phyloP scores from a whole-genome alignment of 2,329 filamentous ascomycete genomes.

The Ceratocystis eucalypticola region DNA sequence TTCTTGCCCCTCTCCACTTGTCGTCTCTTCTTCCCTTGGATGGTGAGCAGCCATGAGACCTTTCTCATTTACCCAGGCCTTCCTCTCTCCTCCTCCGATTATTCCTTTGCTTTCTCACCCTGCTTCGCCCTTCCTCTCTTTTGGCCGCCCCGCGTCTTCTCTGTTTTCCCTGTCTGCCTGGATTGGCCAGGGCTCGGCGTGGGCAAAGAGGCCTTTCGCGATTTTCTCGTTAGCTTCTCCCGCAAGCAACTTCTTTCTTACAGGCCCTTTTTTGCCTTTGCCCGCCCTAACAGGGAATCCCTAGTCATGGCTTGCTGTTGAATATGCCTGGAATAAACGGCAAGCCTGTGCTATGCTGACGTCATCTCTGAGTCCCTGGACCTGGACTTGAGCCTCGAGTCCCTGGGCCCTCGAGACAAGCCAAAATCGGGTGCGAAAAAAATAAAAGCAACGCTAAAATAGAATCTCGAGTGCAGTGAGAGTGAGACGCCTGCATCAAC shows the following conservation, averaged over 20 bases:
- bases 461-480: no score
- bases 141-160: not conserved
- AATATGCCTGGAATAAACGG: not conserved
- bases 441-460: not conserved
- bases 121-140: not conserved
- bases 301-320: not conserved
- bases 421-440: not conserved
- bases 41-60: not conserved
- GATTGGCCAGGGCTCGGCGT: not conserved
- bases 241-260: not conserved
- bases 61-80: not conserved
- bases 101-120: not conserved
- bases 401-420: not conserved
- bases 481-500: no score
- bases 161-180: not conserved
- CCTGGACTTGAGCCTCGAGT: not conserved
- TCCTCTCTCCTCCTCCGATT: not conserved
- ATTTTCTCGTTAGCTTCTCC: not conserved
- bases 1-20: not conserved
- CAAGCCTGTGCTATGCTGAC: constrained; percentile 7
- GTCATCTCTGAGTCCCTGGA: not conserved
- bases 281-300: not conserved
- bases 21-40: not conserved
- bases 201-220: not conserved
- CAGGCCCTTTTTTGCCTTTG: not conserved